Base-by-base conservation (phyloP, 1,139 yeast species). In the Hyphopichia buzzinii region DNA sequence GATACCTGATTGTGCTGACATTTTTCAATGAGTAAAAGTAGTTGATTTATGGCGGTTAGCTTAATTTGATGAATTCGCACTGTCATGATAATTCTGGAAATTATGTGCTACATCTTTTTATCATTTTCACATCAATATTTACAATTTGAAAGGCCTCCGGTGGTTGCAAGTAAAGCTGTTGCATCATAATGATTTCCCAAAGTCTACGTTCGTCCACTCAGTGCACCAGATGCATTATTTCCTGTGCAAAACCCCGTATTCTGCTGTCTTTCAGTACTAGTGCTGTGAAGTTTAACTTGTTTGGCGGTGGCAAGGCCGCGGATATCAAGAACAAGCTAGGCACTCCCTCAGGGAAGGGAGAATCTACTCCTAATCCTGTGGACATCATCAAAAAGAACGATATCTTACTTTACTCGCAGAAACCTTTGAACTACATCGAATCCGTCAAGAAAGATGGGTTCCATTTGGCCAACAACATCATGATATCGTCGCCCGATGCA, bases 1-100 rank as follows among this genome's bases (percentile, higher is more conserved):
- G 35, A 84, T 84, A 39, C 90, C 90, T 10, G 89, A 82, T 57
- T 80, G 84, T 29, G 79, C 77, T 0, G 90, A 80, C 90, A 83
- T 80, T 17, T 5, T 57, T 19, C 10, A 19, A 10, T 19, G n/a
- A n/a, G n/a, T n/a, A n/a, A n/a, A n/a, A n/a, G n/a, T n/a, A n/a
- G n/a, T n/a, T n/a, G n/a, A n/a, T n/a, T n/a, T n/a, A n/a, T n/a
- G n/a, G n/a, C n/a, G n/a, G n/a, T n/a, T n/a, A n/a, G n/a, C n/a
- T n/a, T n/a, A n/a, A n/a, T n/a, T n/a, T n/a, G n/a, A n/a, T n/a
- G n/a, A n/a, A n/a, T n/a, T n/a, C n/a, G n/a, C n/a, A n/a, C n/a
- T n/a, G n/a, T n/a, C n/a, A n/a, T n/a, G n/a, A n/a, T n/a, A n/a
- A n/a, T n/a, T n/a, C n/a, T n/a, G n/a, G n/a, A n/a, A n/a, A n/a